Percentiles rank a stretch among this genome's conserved stretches.
phyloP scores from a whole-genome alignment of 176 grass and related monocot genomes.

The Puya raimondii region DNA sequence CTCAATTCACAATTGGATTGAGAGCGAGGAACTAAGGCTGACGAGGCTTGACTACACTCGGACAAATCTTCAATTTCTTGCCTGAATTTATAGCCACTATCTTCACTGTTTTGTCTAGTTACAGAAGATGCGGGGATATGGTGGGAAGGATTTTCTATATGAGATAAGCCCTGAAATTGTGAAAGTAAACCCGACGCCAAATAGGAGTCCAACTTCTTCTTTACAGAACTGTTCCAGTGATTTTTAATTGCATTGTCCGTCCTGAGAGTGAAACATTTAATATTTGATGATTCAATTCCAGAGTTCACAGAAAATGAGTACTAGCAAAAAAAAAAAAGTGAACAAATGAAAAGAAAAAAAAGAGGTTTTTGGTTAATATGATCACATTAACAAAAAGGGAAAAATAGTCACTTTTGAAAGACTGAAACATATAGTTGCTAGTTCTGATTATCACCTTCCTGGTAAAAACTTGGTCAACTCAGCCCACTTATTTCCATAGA shows the following conservation, averaged over 20 bases:
- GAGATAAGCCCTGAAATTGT: slow-evolving; percentile 40
- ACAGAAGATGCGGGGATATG: slow-evolving; percentile 27
- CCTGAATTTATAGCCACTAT: slow-evolving; percentile 21
- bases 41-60: slow-evolving; percentile 42
- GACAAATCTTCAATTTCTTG: slow-evolving; percentile 42
- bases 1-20: slow-evolving; percentile 27
- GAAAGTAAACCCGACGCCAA: slow-evolving; percentile 63
- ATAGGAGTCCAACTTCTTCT: slow-evolving; percentile 90
- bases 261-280: slow-evolving; percentile 37
- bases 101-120: slow-evolving; percentile 34
- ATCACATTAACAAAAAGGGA: background rate
- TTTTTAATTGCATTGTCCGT: slow-evolving; percentile 98
- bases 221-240: slow-evolving; percentile 98
- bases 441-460: slow-evolving; percentile 42
- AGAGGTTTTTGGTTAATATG: background rate
- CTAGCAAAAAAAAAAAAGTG: too few relatives aligned
- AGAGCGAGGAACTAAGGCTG: slow-evolving; percentile 27
- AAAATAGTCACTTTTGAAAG: too few relatives aligned
- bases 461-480: slow-evolving; percentile 88
- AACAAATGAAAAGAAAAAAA: background rate
- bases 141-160: slow-evolving; percentile 37
- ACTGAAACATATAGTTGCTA: too few relatives aligned
- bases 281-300: background rate
- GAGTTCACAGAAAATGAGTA: too few relatives aligned
- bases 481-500: slow-evolving; percentile 95